Conservation (phyloP, 129 eudicot genomes). For the Centella asiatica region DNA sequence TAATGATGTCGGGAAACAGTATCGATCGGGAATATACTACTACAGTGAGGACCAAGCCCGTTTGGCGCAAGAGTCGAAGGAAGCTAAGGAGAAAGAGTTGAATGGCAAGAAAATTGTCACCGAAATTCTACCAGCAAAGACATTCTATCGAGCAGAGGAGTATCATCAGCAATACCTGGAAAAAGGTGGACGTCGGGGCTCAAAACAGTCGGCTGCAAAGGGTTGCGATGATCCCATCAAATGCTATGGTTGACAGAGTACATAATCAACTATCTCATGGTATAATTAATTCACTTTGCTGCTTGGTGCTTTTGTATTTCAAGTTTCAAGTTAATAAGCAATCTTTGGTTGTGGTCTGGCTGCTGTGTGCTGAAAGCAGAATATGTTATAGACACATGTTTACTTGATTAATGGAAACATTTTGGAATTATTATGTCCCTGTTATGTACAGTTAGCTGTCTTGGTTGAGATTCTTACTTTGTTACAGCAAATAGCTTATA, state of each 20-base stretch:
- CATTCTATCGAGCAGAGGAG: slow-evolving; percentile 81
- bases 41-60: slow-evolving; percentile 59
- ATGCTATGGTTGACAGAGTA: slow-evolving; percentile 62
- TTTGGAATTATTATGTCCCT: too few species aligned
- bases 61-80: slow-evolving; percentile 55
- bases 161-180: slow-evolving; percentile 92
- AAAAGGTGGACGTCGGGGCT: slow-evolving; percentile 59
- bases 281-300: too few species aligned
- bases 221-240: slow-evolving; percentile 84
- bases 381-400: too few species aligned
- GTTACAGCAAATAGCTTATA: too few species aligned
- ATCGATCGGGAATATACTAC: slow-evolving; percentile 88
- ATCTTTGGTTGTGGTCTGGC: too few species aligned
- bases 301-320: too few species aligned
- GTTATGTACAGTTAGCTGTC: too few species aligned
- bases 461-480: too few species aligned
- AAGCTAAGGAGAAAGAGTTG: slow-evolving; percentile 42
- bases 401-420: too few species aligned
- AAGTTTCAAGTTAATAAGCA: too few species aligned
- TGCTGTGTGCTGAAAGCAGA: too few species aligned
- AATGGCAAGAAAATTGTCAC: slow-evolving; percentile 47
- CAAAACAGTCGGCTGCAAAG: slow-evolving; percentile 69
- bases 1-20: slow-evolving; percentile 79
- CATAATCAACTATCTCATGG: too few species aligned
- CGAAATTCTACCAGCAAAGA: slow-evolving; percentile 87